phyloP scores from a whole-genome alignment of 352 stramenopile species.

The Pythium plurisporium region DNA sequence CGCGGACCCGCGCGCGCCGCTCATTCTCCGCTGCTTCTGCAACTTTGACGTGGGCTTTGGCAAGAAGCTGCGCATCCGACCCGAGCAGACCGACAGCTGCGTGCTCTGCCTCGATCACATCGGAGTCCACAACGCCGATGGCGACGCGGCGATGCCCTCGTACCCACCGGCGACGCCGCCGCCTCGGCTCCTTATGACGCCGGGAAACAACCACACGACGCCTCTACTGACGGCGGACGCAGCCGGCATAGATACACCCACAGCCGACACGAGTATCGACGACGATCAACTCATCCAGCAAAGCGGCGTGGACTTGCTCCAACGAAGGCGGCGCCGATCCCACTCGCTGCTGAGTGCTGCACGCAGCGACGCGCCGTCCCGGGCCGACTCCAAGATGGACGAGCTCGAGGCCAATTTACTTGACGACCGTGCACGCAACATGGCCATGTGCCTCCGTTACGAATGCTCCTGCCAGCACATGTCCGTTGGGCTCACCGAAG shows the following conservation, averaged over 20 bases:
- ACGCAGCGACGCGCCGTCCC: slow-evolving; percentile 12
- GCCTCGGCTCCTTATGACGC: not conserved
- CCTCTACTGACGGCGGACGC: too few species aligned
- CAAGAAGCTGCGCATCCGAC: slow-evolving; percentile 29
- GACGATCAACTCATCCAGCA: not conserved
- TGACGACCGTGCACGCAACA: slow-evolving; percentile 62
- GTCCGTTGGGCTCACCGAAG: slow-evolving; percentile 47
- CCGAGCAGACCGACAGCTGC: slow-evolving; percentile 43
- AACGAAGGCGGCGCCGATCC: slow-evolving; percentile 7
- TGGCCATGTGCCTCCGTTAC: slow-evolving; percentile 63
- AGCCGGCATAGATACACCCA: too few species aligned
- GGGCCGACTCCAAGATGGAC: slow-evolving; percentile 30
- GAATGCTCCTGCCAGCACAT: slow-evolving; percentile 71
- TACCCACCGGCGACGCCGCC: not conserved
- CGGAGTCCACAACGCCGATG: slow-evolving; percentile 11
- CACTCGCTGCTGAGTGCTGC: slow-evolving; percentile 6
- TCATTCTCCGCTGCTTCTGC: slow-evolving; percentile 74
- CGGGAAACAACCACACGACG: not conserved
- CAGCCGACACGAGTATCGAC: not conserved
- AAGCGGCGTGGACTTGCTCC: slow-evolving; percentile 27
- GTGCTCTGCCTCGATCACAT: slow-evolving; percentile 52
- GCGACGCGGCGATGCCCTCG: not conserved
- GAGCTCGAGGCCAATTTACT: slow-evolving; percentile 64
- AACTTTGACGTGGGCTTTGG: slow-evolving; percentile 75
- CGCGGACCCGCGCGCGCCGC: slow-evolving; percentile 59